Conservation (phyloP, 164 flowering plant species). For the Aristolochia fimbriata region DNA sequence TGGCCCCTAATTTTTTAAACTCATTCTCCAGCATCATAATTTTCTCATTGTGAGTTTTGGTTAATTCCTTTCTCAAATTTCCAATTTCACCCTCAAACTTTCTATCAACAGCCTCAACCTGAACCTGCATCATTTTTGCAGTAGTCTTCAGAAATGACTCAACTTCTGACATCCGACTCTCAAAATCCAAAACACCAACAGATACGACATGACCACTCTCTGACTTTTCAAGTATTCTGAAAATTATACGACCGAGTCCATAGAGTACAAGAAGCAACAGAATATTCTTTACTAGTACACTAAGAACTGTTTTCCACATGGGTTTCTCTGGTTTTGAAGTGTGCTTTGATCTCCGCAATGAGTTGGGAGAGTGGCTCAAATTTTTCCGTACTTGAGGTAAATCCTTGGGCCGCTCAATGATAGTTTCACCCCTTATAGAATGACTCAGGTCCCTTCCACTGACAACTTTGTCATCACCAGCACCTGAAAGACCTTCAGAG, state of each 20-base stretch:
- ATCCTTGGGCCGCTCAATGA: conserved; percentile 34
- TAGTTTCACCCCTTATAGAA: conserved; percentile 38
- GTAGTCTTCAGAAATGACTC: conserved; percentile 52
- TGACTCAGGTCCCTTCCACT: conserved; percentile 42
- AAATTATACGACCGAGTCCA: conserved; percentile 44
- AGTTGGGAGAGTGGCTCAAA: conserved; percentile 13
- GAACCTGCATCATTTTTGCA: conserved; percentile 58
- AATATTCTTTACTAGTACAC: conserved; percentile 47
- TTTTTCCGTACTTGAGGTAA: conserved; percentile 16
- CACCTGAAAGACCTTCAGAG: conserved; percentile 11
- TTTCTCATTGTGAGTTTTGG: conserved; percentile 17
- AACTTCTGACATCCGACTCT: conserved; percentile 45
- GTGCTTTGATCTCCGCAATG: conserved; percentile 32
- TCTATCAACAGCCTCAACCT: conserved; percentile 44
- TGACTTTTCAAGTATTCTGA: conserved; percentile 21
- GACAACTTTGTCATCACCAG: conserved; percentile 1
- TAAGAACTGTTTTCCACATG: conserved; percentile 46
- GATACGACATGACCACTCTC: conserved; percentile 7
- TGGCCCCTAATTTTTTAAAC: conserved; percentile 29
- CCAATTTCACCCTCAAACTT: conserved; percentile 20
- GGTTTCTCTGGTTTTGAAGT: conserved; percentile 32
- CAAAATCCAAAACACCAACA: conserved; percentile 32
- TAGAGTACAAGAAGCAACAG: conserved; percentile 32
- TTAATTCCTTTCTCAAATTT: conserved; percentile 20
- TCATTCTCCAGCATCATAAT: conserved; percentile 11